These are phyloP conservation scores for Mucor ambiguus DNA, from an alignment of 371 early-diverging fungal genomes.

Conservation along the genomic window DNA sequence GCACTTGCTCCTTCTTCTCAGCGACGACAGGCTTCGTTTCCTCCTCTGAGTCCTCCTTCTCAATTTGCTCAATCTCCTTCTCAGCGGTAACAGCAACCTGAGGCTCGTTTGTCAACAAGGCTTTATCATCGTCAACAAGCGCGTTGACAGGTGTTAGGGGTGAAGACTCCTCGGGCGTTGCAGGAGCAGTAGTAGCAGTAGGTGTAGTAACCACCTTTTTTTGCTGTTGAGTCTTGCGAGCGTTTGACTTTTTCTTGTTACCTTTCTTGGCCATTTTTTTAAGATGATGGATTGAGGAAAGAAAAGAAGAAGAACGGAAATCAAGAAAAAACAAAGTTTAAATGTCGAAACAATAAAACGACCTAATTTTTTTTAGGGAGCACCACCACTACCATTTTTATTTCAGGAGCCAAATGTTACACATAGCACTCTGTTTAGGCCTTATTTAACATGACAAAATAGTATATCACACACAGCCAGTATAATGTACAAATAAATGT, in stretches of 20 bases:
- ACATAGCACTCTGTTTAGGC: constrained; percentile 4
- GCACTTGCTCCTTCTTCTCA: background rate
- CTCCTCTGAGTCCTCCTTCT: background rate
- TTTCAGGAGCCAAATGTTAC: constrained; percentile 10
- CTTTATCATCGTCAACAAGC: background rate
- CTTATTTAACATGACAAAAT: constrained; percentile 16
- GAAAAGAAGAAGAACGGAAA: constrained; percentile 5
- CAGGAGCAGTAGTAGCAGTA: background rate
- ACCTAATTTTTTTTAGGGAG: constrained; percentile 10
- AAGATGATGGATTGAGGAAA: background rate
- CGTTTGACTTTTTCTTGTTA: constrained; percentile 16
- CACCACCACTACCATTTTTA: background rate
- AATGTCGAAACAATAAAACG: constrained; percentile 8
- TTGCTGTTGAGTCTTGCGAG: constrained; percentile 17
- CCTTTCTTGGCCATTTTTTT: constrained; percentile 27
- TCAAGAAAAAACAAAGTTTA: background rate
- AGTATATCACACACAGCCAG: background rate
- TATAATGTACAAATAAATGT: background rate
- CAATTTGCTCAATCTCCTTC: background rate
- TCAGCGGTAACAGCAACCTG: background rate
- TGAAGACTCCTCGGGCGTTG: background rate
- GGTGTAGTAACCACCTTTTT: constrained; percentile 9
- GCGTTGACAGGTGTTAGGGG: background rate
- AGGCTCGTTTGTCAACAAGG: background rate
- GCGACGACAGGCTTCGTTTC: background rate